Base-by-base conservation (phyloP, 1,284 basidiomycete species). In the Irpex rosettiformis region DNA sequence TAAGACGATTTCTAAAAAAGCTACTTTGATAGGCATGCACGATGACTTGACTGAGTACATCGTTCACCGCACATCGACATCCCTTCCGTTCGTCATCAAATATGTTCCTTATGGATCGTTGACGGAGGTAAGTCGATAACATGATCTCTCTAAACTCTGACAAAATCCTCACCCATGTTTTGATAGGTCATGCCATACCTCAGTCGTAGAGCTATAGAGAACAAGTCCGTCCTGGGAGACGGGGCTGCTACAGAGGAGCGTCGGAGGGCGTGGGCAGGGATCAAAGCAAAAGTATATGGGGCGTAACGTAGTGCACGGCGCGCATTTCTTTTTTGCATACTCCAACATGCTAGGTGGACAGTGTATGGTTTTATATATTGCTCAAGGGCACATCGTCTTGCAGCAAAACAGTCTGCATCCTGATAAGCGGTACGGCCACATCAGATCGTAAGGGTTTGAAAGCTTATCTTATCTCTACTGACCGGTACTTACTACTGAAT, bases 21-120 rank as follows among this genome's bases (percentile, higher is more conserved):
- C 28, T 22, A 33, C 24, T 29, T 40, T 61, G 52, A n/a, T 54
- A 91, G 89, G 91, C 6, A 94, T 95, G 92, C 83, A 85, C 58
- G 93, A 94, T 68, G 84, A 86, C 54, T 74, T 97, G 57, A 92
- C 91, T 3, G 79, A 90, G 64, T 79, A 83, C 61, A 77, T 96
- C 28, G 84, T 85, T 5, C 72, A 75, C 7, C 79, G 78, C 47
- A 86, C 85, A 21, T 77, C 75, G 52, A 78, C 83, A 3, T 70
- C 73, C 4, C 75, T 82, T 11, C 93, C 93, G 0, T 82, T 92
- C 59, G 84, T 91, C 1, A 80, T 93, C 73, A 95, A 94, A 79
- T 86, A 93, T 69, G 79, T 94, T 18, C 92, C 93, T 0, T 96
- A 95, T 65, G 93, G 93, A 8, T 80, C 81, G n/a, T 75, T 93